Base-by-base conservation (phyloP, 495 filamentous ascomycete genomes). In the Penicillium longicatenatum region DNA sequence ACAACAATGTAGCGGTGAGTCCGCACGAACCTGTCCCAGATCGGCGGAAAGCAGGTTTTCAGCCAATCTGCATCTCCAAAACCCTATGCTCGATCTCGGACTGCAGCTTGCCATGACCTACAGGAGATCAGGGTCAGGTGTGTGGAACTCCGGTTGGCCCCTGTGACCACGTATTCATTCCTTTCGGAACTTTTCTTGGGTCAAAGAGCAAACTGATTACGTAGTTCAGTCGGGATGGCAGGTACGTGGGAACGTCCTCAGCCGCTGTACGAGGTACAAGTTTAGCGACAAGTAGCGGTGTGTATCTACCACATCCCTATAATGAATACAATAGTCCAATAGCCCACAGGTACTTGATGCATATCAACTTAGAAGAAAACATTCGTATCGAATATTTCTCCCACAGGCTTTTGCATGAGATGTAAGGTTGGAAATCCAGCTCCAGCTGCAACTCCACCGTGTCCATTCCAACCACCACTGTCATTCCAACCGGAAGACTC, bases 1-100 rank as follows among this genome's bases (percentile, higher is more conserved):
- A 41, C 53, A 21, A 51, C 16, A 48, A 48, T 17, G 31, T 55
- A 55, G 53, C 53, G 53, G 53, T 55, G 53, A 39, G 48, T 20
- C 31, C 22, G 2, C 53, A 30, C 44, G 29, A 51, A 46, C 42
- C 29, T 39, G 53, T 49, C 44, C 49, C 53, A 24, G 52, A 55
- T 55, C 53, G 30, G 16, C 31, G 19, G 14, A 53, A 54, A 37
- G 24, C 52, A 46, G 30, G 29, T 46, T 43, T 54, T 45, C 44
- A n/a, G 8, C 21, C 42, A 45, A 22, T 22, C 17, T 45, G 42
- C 42, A 45, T 26, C 45, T 30, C 3, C 0, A 30, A n/a, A 48
- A 48, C 24, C 30, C 45, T 48, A 45, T 22, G 42, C 24, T 48
- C 45, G 45, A 48, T 48, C 45, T 48, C 24, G 24, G 21, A n/a